Evolutionary conservation across 2,329 filamentous ascomycete species (phyloP).

Genomic region (Stenocarpella maydis): DNA sequence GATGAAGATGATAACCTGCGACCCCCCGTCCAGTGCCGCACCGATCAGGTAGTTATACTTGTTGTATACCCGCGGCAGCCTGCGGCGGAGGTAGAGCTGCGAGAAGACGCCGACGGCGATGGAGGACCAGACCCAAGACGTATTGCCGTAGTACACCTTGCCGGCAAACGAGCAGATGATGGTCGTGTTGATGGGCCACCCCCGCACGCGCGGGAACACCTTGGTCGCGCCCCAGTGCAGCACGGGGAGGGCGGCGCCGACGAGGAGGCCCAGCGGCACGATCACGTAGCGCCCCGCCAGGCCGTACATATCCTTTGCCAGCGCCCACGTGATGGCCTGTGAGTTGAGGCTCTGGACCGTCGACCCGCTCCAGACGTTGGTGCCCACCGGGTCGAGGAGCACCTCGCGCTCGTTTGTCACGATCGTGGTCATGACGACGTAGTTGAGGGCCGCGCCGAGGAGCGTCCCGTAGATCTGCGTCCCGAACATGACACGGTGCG

Average conservation of each 20-base stretch:
- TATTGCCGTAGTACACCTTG: slow-evolving; percentile 49
- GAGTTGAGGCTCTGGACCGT: slow-evolving; percentile 50
- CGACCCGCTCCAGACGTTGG: slow-evolving; percentile 51
- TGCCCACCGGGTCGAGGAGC: slow-evolving; percentile 47
- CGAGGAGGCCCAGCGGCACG: slow-evolving; percentile 46
- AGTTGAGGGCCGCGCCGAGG: slow-evolving; percentile 49
- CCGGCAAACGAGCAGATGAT: slow-evolving; percentile 43
- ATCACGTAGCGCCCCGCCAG: slow-evolving; percentile 45
- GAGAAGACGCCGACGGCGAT: slow-evolving; percentile 42
- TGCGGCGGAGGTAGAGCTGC: slow-evolving; percentile 48
- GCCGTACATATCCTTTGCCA: slow-evolving; percentile 47
- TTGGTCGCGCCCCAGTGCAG: slow-evolving; percentile 45
- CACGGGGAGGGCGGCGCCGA: slow-evolving; percentile 49
- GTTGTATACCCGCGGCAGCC: slow-evolving; percentile 47
- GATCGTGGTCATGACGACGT: slow-evolving; percentile 48
- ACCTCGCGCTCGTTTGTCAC: slow-evolving; percentile 47
- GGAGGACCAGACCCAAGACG: slow-evolving; percentile 43
- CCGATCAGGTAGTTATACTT: slow-evolving; percentile 52
- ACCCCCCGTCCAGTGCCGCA: slow-evolving; percentile 50
- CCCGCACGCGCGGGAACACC: slow-evolving; percentile 38
- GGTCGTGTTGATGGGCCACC: slow-evolving; percentile 45
- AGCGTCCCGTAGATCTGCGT: slow-evolving; percentile 45
- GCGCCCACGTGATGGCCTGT: slow-evolving; percentile 42
- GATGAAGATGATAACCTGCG: slow-evolving; percentile 51
- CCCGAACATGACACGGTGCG: slow-evolving; percentile 30